phyloP scores from a whole-genome alignment of 768 basidiomycete species.

The Tremella mesenterica region DNA sequence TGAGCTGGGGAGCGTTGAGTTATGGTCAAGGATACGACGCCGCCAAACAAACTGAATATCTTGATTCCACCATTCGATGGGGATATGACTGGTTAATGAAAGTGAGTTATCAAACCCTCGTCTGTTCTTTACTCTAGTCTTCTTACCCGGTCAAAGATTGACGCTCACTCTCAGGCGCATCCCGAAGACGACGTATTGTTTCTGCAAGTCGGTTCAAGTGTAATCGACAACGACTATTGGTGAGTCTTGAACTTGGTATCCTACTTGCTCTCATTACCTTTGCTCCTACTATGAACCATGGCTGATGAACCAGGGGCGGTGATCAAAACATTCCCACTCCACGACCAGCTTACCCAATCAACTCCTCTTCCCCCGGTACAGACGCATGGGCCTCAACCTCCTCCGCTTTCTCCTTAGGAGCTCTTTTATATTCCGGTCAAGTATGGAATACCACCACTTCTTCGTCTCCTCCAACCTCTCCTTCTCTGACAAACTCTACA shows the following conservation, averaged over 20 bases:
- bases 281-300: background rate
- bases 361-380: conserved; percentile 69
- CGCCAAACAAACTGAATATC: conserved; percentile 77
- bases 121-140: background rate
- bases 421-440: conserved; percentile 63
- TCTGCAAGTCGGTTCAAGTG: conserved; percentile 63
- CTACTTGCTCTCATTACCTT: background rate
- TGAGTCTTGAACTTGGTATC: conserved; percentile 50
- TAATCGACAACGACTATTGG: conserved; percentile 73
- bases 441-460: conserved; percentile 51
- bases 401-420: conserved; percentile 79
- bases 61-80: conserved; percentile 87
- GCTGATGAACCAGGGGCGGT: conserved; percentile 23
- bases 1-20: conserved; percentile 84
- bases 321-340: conserved; percentile 66
- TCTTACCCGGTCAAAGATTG: background rate
- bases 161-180: conserved; percentile 58
- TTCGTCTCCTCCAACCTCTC: conserved; percentile 47
- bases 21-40: conserved; percentile 76
- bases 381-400: conserved; percentile 77
- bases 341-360: conserved; percentile 70
- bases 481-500: conserved; percentile 60
- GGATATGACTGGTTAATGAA: conserved; percentile 86
- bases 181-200: conserved; percentile 62
- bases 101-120: conserved; percentile 46